A percentile compares a stretch with the other conserved stretches of the same genome.
phyloP scores from a whole-genome alignment of 169 alveolate genomes.

The Eimeria necatrix region DNA sequence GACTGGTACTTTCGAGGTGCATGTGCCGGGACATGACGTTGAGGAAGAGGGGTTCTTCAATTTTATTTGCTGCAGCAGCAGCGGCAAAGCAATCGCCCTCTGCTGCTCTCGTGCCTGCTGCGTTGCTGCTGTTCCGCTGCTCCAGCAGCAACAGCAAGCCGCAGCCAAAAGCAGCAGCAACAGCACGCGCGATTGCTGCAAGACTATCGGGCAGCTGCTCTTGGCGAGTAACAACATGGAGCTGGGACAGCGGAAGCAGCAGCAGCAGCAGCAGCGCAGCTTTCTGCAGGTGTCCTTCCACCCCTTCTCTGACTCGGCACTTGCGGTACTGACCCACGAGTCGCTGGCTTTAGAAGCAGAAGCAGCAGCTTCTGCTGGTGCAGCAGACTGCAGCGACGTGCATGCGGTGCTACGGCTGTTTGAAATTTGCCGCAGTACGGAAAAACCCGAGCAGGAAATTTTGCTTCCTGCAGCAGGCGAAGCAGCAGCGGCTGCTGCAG shows the following conservation, averaged over 20 bases:
- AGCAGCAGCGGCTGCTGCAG: too few species aligned
- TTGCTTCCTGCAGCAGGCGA: neutral
- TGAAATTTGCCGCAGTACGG: neutral
- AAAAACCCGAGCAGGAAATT: neutral
- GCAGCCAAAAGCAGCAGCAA: neutral
- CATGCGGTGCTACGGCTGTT: neutral
- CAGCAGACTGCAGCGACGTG: neutral
- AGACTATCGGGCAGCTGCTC: neutral
- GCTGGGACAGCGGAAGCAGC: neutral
- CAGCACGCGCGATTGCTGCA: neutral
- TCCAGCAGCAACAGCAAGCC: neutral
- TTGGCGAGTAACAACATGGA: neutral
- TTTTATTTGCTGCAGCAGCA: neutral
- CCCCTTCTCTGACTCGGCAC: neutral
- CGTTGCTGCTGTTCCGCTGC: neutral
- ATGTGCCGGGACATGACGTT: neutral
- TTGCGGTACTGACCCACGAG: neutral
- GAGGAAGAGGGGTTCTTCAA: neutral
- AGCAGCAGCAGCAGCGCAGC: neutral
- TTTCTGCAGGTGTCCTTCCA: neutral
- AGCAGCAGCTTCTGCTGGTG: neutral
- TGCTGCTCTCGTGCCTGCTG: neutral
- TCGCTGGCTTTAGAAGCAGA: neutral
- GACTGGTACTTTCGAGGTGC: neutral
- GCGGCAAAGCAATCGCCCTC: neutral